A percentile compares a stretch with the other conserved stretches of the same genome.
phyloP scores from a whole-genome alignment of 208 protist species.

The Angomonas deanei region DNA sequence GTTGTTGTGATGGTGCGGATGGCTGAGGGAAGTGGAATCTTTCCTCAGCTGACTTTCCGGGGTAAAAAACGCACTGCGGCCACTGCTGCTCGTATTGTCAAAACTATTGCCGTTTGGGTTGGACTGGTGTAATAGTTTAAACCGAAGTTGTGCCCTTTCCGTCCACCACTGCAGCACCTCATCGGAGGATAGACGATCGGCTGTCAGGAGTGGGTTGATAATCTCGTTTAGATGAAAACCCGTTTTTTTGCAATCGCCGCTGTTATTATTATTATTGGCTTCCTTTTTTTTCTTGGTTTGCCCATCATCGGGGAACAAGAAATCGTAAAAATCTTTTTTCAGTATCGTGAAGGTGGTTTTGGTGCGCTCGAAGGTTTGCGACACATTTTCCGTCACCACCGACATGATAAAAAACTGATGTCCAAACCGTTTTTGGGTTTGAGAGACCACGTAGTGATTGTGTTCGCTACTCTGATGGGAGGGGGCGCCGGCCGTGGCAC shows the following conservation, averaged over 20 bases:
- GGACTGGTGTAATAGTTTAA: neutral
- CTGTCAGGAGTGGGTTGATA: slow-evolving; percentile 14
- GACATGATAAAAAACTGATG: slow-evolving; percentile 23
- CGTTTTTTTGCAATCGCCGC: neutral
- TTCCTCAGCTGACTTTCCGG: neutral
- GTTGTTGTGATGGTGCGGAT: neutral
- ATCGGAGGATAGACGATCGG: slow-evolving; percentile 3
- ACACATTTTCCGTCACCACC: slow-evolving; percentile 16
- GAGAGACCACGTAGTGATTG: slow-evolving; percentile 13
- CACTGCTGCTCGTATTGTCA: neutral
- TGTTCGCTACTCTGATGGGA: neutral
- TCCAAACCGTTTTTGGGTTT: slow-evolving; percentile 13
- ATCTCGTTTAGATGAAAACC: slow-evolving; percentile 25
- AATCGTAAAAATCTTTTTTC: neutral
- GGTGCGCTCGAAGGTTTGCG: slow-evolving; percentile 10
- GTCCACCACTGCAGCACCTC: slow-evolving; percentile 16
- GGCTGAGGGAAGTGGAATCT: neutral
- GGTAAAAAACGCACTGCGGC: neutral
- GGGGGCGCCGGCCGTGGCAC: no score
- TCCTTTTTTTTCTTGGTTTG: neutral
- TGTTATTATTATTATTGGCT: neutral
- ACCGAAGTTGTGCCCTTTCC: neutral
- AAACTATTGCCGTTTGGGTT: neutral
- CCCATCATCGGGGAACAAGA: neutral
- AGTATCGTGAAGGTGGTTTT: neutral